Conservation (phyloP, 2,329 filamentous ascomycete species). For the Hirsutella rhossiliensis region DNA sequence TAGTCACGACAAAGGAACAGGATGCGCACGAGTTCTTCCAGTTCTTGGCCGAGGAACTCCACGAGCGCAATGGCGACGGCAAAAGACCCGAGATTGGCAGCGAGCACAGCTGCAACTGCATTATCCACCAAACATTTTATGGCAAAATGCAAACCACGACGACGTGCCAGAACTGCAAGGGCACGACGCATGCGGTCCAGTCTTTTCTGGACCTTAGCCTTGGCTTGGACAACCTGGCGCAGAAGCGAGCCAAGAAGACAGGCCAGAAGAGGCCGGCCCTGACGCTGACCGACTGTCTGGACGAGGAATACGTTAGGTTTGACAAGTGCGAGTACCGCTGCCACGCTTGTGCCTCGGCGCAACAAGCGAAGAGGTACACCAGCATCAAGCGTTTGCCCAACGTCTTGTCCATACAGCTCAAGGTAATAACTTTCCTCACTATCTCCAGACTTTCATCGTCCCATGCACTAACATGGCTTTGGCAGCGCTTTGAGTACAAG, state of each 20-base stretch:
- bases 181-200: conserved; percentile 71
- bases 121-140: conserved; percentile 90
- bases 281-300: conserved; percentile 63
- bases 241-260: conserved; percentile 47
- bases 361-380: conserved; percentile 74
- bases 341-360: conserved; percentile 61
- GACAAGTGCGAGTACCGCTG: conserved; percentile 89
- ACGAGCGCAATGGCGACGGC: conserved; percentile 65
- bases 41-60: conserved; percentile 84
- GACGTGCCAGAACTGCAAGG: conserved; percentile 78
- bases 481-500: conserved; percentile 60
- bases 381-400: conserved; percentile 78
- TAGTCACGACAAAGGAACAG: conserved; percentile 88
- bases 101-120: conserved; percentile 66
- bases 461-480: background rate
- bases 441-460: background rate
- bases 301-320: conserved; percentile 71
- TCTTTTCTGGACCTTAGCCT: conserved; percentile 86
- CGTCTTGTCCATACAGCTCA: conserved; percentile 83
- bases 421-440: conserved; percentile 39
- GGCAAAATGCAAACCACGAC: conserved; percentile 85
- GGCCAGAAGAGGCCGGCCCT: conserved; percentile 29
- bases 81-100: conserved; percentile 47
- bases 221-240: conserved; percentile 64
- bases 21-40: conserved; percentile 97